Percentiles rank a stretch among this genome's conserved stretches.
Conservation (phyloP, 495 filamentous ascomycete species). For the Rostrohypoxylon terebratum region DNA sequence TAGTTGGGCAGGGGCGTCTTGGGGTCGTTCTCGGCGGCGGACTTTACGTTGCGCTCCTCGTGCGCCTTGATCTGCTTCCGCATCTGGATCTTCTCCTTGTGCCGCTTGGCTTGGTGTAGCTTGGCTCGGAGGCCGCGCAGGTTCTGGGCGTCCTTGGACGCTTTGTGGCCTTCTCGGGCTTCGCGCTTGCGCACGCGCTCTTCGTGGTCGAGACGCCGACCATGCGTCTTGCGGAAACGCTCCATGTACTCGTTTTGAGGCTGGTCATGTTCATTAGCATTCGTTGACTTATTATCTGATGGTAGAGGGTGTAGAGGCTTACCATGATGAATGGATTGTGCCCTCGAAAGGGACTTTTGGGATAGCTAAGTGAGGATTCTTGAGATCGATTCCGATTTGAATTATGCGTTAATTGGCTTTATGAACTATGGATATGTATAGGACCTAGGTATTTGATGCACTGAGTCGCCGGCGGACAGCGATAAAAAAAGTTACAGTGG, state of each 20-base stretch:
- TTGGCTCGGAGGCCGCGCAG: conserved; percentile 92
- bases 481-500: conserved; percentile 43
- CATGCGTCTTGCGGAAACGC: conserved; percentile 84
- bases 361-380: background rate
- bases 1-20: conserved; percentile 83
- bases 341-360: conserved; percentile 50
- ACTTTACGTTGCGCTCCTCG: conserved; percentile 95
- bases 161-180: conserved; percentile 88
- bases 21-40: conserved; percentile 80
- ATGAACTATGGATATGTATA: background rate
- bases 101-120: conserved; percentile 91
- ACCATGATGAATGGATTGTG: conserved; percentile 41
- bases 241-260: conserved; percentile 98
- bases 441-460: too few species aligned
- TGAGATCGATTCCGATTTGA: background rate
- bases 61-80: conserved; percentile 93
- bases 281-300: background rate
- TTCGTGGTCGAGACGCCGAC: conserved; percentile 82
- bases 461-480: conserved; percentile 2
- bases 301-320: background rate
- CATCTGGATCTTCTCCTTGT: conserved; percentile 99
- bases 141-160: conserved; percentile 88
- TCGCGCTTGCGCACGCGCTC: conserved; percentile 88
- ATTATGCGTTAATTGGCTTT: background rate
- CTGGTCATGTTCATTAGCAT: conserved; percentile 54